Evolutionary conservation across 768 basidiomycete species (phyloP).

Genomic region (Trametes maxima): DNA sequence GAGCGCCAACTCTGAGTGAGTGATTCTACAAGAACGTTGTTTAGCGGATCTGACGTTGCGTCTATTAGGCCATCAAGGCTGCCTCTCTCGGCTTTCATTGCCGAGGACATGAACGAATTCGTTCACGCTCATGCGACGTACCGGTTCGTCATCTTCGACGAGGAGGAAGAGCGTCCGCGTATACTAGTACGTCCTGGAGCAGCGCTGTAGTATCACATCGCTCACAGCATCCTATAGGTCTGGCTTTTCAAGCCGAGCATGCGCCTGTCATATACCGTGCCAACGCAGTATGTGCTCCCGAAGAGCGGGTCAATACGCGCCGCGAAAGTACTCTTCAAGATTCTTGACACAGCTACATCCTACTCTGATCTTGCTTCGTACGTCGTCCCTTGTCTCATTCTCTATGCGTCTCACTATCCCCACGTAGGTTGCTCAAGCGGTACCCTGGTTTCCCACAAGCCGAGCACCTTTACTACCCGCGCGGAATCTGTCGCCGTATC

Average conservation of each 20-base stretch:
- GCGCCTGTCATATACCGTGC: conserved; percentile 70
- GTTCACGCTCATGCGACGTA: conserved; percentile 92
- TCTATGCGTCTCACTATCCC: not conserved
- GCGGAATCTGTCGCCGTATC: conserved; percentile 72
- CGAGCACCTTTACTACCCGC: conserved; percentile 86
- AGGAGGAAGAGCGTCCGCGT: conserved; percentile 78
- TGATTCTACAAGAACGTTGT: no score
- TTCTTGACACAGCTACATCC: conserved; percentile 62
- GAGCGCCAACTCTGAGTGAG: not conserved
- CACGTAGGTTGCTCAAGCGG: conserved; percentile 56
- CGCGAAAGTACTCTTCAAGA: conserved; percentile 86
- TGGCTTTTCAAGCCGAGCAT: conserved; percentile 96
- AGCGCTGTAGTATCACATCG: not conserved
- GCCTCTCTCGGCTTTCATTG: conserved; percentile 86
- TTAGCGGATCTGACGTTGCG: conserved; percentile 4
- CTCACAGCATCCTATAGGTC: conserved; percentile 49
- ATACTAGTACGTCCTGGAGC: conserved; percentile 62
- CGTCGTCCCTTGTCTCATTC: conserved; percentile 20
- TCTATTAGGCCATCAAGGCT: conserved; percentile 40
- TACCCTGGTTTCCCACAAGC: conserved; percentile 86
- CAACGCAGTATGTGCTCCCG: conserved; percentile 56
- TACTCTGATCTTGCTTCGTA: conserved; percentile 57
- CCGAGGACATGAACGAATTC: conserved; percentile 90
- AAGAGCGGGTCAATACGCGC: conserved; percentile 63
- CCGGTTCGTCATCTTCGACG: conserved; percentile 86